Evolutionary conservation across 2,329 filamentous ascomycete species (phyloP).

Genomic region (Amylocarpus encephaloides): DNA sequence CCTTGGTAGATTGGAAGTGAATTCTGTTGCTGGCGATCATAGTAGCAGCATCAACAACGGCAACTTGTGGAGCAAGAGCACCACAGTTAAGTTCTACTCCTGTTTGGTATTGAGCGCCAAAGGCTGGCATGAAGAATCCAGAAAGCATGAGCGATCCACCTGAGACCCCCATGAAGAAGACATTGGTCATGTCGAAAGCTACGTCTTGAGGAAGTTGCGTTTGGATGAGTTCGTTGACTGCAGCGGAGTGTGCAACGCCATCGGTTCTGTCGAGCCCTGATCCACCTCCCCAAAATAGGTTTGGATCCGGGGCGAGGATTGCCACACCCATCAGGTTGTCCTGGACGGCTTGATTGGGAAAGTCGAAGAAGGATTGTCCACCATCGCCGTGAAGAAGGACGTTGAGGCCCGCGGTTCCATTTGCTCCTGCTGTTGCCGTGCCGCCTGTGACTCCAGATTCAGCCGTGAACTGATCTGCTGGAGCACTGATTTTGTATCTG

Average conservation of each 20-base stretch:
- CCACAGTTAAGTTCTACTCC: slow-evolving; percentile 53
- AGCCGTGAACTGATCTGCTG: slow-evolving; percentile 46
- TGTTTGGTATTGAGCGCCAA: slow-evolving; percentile 28
- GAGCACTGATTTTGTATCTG: slow-evolving; percentile 50
- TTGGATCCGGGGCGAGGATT: slow-evolving; percentile 51
- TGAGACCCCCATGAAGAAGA: slow-evolving; percentile 53
- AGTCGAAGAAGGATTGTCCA: slow-evolving; percentile 64
- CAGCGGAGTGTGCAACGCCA: slow-evolving; percentile 49
- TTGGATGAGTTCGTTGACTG: slow-evolving; percentile 46
- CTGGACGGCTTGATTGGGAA: slow-evolving; percentile 72
- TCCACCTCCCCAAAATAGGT: slow-evolving; percentile 54
- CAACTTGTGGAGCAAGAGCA: slow-evolving; percentile 46
- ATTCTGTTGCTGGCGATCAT: slow-evolving; percentile 43
- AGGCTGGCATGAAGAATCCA: slow-evolving; percentile 52
- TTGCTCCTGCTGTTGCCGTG: slow-evolving; percentile 24
- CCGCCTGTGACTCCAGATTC: slow-evolving; percentile 44
- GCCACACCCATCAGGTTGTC: slow-evolving; percentile 70
- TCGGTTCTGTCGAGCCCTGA: slow-evolving; percentile 46
- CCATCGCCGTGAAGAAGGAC: slow-evolving; percentile 55
- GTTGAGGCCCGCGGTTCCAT: slow-evolving; percentile 44
- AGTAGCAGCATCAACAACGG: slow-evolving; percentile 37
- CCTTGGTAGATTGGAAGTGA: slow-evolving; percentile 50
- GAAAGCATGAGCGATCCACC: slow-evolving; percentile 48
- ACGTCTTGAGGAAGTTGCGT: slow-evolving; percentile 45
- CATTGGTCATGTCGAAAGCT: slow-evolving; percentile 44